These are phyloP conservation scores for Stephanodiscus minutulus DNA, from an alignment of 108 stramenopile genomes.

Conservation along the genomic window DNA sequence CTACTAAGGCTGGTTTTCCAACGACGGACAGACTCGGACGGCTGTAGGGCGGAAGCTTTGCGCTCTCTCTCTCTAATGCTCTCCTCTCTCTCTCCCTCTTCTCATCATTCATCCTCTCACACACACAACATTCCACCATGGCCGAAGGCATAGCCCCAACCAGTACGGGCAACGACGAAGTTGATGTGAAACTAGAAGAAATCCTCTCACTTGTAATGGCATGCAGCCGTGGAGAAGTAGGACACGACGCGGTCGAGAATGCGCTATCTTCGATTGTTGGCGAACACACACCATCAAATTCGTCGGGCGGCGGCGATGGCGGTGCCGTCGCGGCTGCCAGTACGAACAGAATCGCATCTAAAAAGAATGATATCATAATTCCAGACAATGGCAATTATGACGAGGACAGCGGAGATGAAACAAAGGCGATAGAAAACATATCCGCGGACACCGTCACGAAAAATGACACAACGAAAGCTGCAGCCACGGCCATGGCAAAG, in stretches of 20 bases:
- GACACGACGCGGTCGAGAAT: conserved; percentile 62
- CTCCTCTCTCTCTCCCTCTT: too few relatives aligned
- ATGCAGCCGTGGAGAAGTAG: conserved; percentile 61
- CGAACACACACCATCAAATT: background rate
- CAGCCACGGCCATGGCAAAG: background rate
- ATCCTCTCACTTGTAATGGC: conserved; percentile 57
- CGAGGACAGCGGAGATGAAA: conserved; percentile 33
- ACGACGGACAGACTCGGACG: too few relatives aligned
- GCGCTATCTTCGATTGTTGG: conserved; percentile 55
- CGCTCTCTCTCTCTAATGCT: too few relatives aligned
- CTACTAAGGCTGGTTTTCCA: too few relatives aligned
- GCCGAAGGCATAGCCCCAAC: background rate
- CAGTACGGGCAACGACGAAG: background rate
- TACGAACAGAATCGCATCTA: too few relatives aligned
- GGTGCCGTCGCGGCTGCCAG: background rate
- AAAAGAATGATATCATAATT: conserved; percentile 15
- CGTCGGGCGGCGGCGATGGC: conserved; percentile 17
- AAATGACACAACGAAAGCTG: background rate
- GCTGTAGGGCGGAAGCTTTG: too few relatives aligned
- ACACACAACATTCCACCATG: conserved; percentile 3
- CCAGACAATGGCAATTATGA: conserved; percentile 46
- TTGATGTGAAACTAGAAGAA: conserved; percentile 54
- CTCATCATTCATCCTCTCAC: background rate
- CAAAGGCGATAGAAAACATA: background rate
- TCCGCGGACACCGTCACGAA: background rate